Evolutionary conservation across 306 rosid genomes (phyloP), one percentile per base, ranked within the genome.

Genomic region (Dalbergia cochinchinensis): DNA sequence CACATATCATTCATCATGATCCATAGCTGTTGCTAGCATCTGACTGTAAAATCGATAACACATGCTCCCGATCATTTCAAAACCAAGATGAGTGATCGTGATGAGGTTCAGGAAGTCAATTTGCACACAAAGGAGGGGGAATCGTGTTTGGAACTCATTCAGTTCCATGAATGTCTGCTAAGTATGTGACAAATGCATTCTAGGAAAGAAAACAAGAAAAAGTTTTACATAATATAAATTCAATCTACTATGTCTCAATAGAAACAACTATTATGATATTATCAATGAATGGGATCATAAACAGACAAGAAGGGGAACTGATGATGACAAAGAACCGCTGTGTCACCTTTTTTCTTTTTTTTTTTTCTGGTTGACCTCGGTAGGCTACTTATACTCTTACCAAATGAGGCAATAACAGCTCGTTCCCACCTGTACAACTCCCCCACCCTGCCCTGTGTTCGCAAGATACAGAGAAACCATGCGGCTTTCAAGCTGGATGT

Each of bases 401-500:
- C 59, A 13, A 74, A 10, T 10, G 58, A 67, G 55, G 33, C 53
- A 57, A 71, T 54, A 72, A 62, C 31, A 65, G 45, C 58, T 73
- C 47, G 15, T 48, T 78, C 75, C 31, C 79, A 20, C 34, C 34
- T 42, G 33, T 18, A 9, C 50, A 9, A 42, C 71, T 63, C 78
- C 19, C 59, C 50, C 78, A 11, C 41, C 51, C 69, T 34, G 20
- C 67, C 65, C 31, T 15, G 7, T 11, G 14, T 60, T 53, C 80
- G 45, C 53, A 42, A 73, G 22, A 66, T 39, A 68, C 63, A 35
- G 19, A 54, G 61, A 80, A 71, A 65, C 68, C 58, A 90, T 86
- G 93, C 13, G 89, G 53, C 10, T 78, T n/a, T 80, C 89, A 65
- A 74, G 79, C 45, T 85, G 97, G 88, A 77, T 82, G 39, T 87